These are phyloP conservation scores for Pichia sp. DNA, from an alignment of 1,139 yeast genomes.

Conservation along the genomic window DNA sequence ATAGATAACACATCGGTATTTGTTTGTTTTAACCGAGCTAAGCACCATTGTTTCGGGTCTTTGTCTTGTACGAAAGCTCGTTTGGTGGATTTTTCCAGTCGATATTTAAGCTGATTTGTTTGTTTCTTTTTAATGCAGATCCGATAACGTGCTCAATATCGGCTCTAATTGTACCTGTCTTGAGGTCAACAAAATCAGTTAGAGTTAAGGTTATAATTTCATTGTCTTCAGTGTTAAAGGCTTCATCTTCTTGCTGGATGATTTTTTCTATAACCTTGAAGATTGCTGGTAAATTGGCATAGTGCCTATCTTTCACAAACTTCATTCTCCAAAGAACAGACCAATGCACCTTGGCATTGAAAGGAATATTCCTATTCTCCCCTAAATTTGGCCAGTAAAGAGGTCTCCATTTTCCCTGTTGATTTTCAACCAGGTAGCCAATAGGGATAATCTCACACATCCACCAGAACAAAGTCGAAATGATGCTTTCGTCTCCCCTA, in stretches of 20 bases:
- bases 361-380: conserved; percentile 44
- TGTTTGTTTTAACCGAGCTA: background rate
- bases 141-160: background rate
- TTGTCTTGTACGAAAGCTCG: conserved; percentile 9
- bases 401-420: conserved; percentile 44
- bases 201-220: conserved; percentile 1
- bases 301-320: conserved; percentile 42
- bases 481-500: conserved; percentile 33
- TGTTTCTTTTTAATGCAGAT: background rate
- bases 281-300: conserved; percentile 37
- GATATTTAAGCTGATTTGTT: conserved; percentile 2
- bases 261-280: conserved; percentile 19
- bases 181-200: conserved; percentile 11
- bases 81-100: conserved; percentile 18
- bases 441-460: conserved; percentile 54
- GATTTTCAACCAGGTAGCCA: conserved; percentile 45
- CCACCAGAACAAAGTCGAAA: conserved; percentile 49
- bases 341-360: conserved; percentile 50
- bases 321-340: conserved; percentile 54
- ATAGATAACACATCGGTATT: no score
- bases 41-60: background rate
- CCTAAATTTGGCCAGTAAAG: conserved; percentile 53
- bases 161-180: conserved; percentile 8
- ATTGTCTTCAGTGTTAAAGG: background rate
- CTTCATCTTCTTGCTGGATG: conserved; percentile 4